Evolutionary conservation across 768 basidiomycete species (phyloP), one percentile per base, ranked within the genome.

Genomic region (Mycena galericulata): DNA sequence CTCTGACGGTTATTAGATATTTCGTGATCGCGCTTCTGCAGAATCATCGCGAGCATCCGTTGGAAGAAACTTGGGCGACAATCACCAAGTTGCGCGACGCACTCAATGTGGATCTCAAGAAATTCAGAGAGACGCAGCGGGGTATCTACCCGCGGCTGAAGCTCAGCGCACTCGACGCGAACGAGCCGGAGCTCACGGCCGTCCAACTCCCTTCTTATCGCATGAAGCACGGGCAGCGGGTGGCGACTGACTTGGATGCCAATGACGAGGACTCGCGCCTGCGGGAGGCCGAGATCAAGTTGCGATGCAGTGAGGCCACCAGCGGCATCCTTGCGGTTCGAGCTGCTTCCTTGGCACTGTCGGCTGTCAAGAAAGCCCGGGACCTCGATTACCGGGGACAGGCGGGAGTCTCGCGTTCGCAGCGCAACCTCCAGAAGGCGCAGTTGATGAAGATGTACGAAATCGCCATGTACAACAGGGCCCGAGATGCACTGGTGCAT

Each of bases 131-230:
- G 18, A 26, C 45, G 4, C 67, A 62, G 46, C 30, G 45, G 18
- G 27, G 15, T 26, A 57, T 68, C 18, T 56, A 62, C 27, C 67
- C 60, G 5, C 67, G 54, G 8, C 32, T 62, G 2, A 49, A 26
- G 29, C 60, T 68, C 10, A 62, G 60, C 47, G 60, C 45, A 18
- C 45, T 62, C 22, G 67, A 68, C n/a, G 53, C 22, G 2, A 45
- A 68, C 24, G 67, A 68, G 60, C 67, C 67, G 0, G 67, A 68
- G n/a, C n/a, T 62, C 4, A 68, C 67, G 3, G 53, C 60, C 1
- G 26, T 68, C 14, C 67, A 68, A 26, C 54, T 68, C 5, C 67
- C 67, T 2, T 68, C 67, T 1, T 68, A 56, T 34, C 50, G 60
- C 7, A 61, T 62, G 30, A 62, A 41, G 12, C 67, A 62, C 29